Percentiles rank a stretch among this genome's conserved stretches.
These are phyloP conservation scores for Hypoxylon sp. DNA, from an alignment of 2,329 filamentous ascomycete genomes.

Conservation along the genomic window DNA sequence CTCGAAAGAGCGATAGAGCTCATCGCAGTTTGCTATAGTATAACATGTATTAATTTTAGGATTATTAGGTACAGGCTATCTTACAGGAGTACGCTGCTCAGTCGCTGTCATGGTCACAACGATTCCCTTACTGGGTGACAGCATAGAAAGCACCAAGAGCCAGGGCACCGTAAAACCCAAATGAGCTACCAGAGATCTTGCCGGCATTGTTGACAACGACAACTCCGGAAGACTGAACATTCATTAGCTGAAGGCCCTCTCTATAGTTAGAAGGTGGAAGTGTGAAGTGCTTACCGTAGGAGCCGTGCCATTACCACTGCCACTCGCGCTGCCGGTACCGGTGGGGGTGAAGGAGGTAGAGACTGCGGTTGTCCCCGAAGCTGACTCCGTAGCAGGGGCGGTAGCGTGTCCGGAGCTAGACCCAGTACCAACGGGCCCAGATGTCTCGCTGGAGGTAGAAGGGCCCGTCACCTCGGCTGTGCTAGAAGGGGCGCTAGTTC, in stretches of 20 bases:
- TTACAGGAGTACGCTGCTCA: conserved; percentile 8
- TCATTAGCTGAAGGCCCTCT: conserved; percentile 16
- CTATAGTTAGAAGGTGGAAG: background rate
- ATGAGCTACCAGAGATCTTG: conserved; percentile 22
- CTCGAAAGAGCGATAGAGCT: background rate
- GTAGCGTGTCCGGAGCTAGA: conserved; percentile 21
- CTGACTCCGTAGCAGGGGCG: conserved; percentile 8
- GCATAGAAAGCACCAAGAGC: conserved; percentile 40
- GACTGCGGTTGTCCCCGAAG: background rate
- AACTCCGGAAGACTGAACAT: conserved; percentile 32
- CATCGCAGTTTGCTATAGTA: background rate
- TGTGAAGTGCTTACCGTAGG: conserved; percentile 33
- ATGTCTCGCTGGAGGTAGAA: conserved; percentile 4
- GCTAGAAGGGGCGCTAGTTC: conserved; percentile 1
- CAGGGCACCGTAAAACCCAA: conserved; percentile 40
- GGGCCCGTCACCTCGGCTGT: background rate
- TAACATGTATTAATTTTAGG: conserved; percentile 14
- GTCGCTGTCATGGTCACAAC: background rate
- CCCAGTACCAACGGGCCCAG: conserved; percentile 8
- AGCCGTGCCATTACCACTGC: conserved; percentile 29
- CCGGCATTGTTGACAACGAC: conserved; percentile 28
- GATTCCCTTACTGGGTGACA: conserved; percentile 23
- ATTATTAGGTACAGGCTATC: conserved; percentile 22
- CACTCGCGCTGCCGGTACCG: conserved; percentile 22
- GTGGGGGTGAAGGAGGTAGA: conserved; percentile 15